Base-by-base conservation (phyloP, 225 moss, liverwort and hornwort genomes). In the Straminergon stramineum region DNA sequence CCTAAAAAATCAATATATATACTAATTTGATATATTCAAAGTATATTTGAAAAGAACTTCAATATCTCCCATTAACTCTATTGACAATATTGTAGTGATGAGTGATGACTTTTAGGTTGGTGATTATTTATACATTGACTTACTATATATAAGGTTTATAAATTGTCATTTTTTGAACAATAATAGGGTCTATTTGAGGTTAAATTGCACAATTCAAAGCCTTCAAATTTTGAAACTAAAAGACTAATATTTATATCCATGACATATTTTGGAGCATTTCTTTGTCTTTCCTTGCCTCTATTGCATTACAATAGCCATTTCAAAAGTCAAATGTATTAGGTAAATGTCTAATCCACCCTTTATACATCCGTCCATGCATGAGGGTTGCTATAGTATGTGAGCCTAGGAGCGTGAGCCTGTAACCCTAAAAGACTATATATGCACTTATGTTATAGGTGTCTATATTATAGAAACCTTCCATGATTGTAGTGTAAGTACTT, bases 151-250 rank as follows among this genome's bases (percentile, higher is more conserved):
- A 22, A 68, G 3, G 13, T 13, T 11, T 1, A 17, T 30, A 18
- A 48, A 2, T 48, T 45, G 2, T 74, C 45, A 51, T 43, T 75
- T 51, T 74, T 31, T 32, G 1, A 76, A 75, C 0, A 0, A 74
- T 4, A 0, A 7, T 48, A 48, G 30, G 30, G 3, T 18, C 0
- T 0, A 5, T 28, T 73, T 73, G 17, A 28, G 1, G 3, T 28
- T 43, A 43, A 30, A 1, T 4, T 45, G 1, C 3, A 48, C 4
- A 48, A 31, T 51, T 18, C 48, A 2, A 48, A 31, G 11, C 31
- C 51, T 31, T 31, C 6, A 19, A 75, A 75, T 75, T 48, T 51
- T 51, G 19, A 75, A 51, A 31, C 6, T 2, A 3, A 1, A 27
- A 24, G 7, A 39, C 23, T 45, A 75, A 75, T 6, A 6, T 6